Conservation (phyloP, 1,284 basidiomycete species). For the Naganishia liquefaciens region DNA sequence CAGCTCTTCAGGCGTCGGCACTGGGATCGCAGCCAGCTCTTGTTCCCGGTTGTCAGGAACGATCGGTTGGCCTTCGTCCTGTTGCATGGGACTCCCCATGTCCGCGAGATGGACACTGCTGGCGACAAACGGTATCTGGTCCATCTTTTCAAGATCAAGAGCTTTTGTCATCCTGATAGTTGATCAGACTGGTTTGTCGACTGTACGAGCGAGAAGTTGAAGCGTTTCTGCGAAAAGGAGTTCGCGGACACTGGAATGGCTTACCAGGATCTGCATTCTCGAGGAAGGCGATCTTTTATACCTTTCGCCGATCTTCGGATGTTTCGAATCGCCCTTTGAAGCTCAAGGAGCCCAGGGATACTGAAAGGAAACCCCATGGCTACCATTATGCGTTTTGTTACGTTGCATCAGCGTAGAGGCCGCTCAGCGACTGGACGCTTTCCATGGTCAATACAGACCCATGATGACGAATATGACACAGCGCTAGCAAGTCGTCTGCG, state of each 20-base stretch:
- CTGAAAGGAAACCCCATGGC: slow-evolving; percentile 1
- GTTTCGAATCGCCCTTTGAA: no score
- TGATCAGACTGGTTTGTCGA: no score
- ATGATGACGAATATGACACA: no score
- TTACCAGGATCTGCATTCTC: no score
- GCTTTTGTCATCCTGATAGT: neutral
- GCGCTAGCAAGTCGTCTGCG: no score
- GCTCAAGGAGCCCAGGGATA: slow-evolving; percentile 4
- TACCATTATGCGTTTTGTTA: no score
- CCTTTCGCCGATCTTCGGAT: no score
- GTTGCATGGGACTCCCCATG: slow-evolving; percentile 20
- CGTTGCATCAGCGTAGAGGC: no score
- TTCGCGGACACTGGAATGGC: no score
- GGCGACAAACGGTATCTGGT: slow-evolving; percentile 12
- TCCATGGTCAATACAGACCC: no score
- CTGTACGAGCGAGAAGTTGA: neutral
- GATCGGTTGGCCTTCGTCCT: neutral
- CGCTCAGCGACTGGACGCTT: no score
- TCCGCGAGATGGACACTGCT: slow-evolving; percentile 12
- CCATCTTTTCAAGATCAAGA: neutral
- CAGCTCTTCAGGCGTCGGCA: slow-evolving; percentile 13
- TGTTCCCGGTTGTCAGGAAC: slow-evolving; percentile 3
- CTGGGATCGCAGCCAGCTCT: slow-evolving; percentile 3
- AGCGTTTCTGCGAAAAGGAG: neutral
- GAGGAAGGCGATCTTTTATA: no score